Evolutionary conservation across 805 yeast species (phyloP), one percentile per base, ranked within the genome.

Genomic region (Saccharomycopsis malanga): DNA sequence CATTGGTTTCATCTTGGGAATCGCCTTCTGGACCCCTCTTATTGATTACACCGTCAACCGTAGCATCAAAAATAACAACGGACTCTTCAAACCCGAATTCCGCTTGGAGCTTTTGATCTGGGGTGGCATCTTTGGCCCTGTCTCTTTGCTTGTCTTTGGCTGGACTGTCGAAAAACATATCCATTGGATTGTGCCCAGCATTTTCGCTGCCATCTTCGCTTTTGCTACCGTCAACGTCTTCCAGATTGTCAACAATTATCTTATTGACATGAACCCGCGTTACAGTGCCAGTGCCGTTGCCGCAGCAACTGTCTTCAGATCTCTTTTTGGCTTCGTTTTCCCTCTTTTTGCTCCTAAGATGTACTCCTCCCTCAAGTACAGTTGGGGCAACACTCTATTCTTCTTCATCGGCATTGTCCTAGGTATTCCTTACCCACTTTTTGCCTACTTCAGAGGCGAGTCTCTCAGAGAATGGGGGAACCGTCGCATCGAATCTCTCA

Each of bases 201-300:
- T 79, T 39, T 83, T 79, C 4, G 70, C 79, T n/a, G 67, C 68
- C 6, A 55, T 74, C 18, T 71, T 76, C 45, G 77, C 78, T 3
- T 59, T 67, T 52, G 83, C 83, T 7, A 70, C 78, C 53, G 62
- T 79, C 44, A 66, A 72, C 39, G 72, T 77, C 42, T 80, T 80
- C 68, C 76, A 76, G 54, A 78, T 82, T 5, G 71, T 77, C 50
- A 61, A 79, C 43, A 77, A 75, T 59, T 80, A 80, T 56, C 64
- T 81, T 50, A 76, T 81, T 42, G 85, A 80, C 59, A 67, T 82
- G 39, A 79, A 76, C 56, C 68, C 77, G 30, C 61, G 68, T 39
- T 73, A 70, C 53, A 77, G 83, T 6, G 85, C 85, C 1, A 74
- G 81, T 12, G 82, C 83, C 2, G 66, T 79, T 46, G 83, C 86